Base-by-base conservation (phyloP, 805 yeast species). In the Lipomyces anomalus region DNA sequence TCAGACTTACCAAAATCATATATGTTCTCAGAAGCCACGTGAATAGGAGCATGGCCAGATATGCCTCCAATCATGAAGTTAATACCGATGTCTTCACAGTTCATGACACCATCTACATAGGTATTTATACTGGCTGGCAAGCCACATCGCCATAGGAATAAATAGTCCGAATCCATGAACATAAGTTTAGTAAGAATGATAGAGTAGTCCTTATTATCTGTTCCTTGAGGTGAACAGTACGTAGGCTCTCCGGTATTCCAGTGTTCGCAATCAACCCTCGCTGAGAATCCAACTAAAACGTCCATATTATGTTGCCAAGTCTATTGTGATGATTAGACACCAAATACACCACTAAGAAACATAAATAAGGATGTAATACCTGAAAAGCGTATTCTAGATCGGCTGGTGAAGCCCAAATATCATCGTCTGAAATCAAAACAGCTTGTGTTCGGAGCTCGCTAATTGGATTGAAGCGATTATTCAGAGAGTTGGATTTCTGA, bases 51-150 rank as follows among this genome's bases (percentile, higher is more conserved):
- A 9, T 45, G 35, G 4, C 34, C 35, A 3, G 49, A 42, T 11
- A 47, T 45, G 4, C 55, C 55, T 4, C 51, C 34, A 28, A 44
- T 48, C 39, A 50, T 22, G 35, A 50, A 50, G 39, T 50, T 50
- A 46, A 50, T 48, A 20, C 51, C 55, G 28, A 50, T 48, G 21
- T 50, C 55, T 26, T 50, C 55, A 30, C 55, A 50, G 23, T 50
- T 50, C 35, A 44, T 22, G 11, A 48, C 36, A 33, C 48, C 55
- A 32, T 50, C 55, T 4, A 50, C 53, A 35, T 50, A 50, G 29
- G 46, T 50, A 21, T 46, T n/a, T 17, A 50, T 48, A 24, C 38
- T 34, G 41, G 46, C 53, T 9, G 55, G 53, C 28, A 50, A 16
- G 16, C 54, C 52, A 33, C 55, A 50, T 16, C 55, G 43, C 55